Evolutionary conservation across 176 grass and related monocot species (phyloP).

Genomic region (Poa pratensis): DNA sequence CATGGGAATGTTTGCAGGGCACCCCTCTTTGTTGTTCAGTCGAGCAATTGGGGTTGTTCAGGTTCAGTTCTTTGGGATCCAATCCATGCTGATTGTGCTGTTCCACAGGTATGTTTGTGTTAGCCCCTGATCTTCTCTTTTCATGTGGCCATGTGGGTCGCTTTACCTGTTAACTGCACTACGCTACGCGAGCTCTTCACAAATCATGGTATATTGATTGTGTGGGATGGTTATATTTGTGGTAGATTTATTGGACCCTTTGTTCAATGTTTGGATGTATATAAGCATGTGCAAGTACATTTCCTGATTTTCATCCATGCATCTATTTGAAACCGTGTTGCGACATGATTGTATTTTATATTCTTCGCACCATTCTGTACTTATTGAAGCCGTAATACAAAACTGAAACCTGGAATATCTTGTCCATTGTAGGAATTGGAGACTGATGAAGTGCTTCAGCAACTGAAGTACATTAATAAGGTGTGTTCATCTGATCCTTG

Average conservation of each 20-base stretch:
- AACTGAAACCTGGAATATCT: conserved; percentile 28
- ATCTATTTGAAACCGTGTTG: conserved; percentile 18
- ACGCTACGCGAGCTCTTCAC: conserved; percentile 12
- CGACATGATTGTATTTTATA: conserved; percentile 9
- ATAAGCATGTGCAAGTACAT: conserved; percentile 26
- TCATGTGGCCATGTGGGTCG: conserved; percentile 18
- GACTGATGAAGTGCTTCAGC: conserved; percentile 62
- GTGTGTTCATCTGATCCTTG: conserved; percentile 45
- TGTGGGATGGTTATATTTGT: conserved; percentile 21
- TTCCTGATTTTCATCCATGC: conserved; percentile 12
- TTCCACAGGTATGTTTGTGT: conserved; percentile 62
- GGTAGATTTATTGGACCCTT: not conserved
- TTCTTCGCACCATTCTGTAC: conserved; percentile 9
- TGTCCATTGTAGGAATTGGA: conserved; percentile 59
- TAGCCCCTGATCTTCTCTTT: conserved; percentile 4
- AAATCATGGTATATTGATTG: conserved; percentile 1
- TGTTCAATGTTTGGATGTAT: conserved; percentile 24
- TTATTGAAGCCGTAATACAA: conserved; percentile 12
- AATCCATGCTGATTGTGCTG: conserved; percentile 80
- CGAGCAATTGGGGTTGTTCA: conserved; percentile 74
- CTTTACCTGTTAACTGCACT: conserved; percentile 13
- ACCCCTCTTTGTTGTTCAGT: conserved; percentile 68
- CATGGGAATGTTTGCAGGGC: conserved; percentile 50
- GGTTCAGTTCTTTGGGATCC: conserved; percentile 76
- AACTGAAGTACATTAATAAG: conserved; percentile 63